A percentile compares a stretch with the other conserved stretches of the same genome.
These are phyloP conservation scores for Cercospora sesami DNA, from an alignment of 2,329 filamentous ascomycete species.

Conservation along the genomic window DNA sequence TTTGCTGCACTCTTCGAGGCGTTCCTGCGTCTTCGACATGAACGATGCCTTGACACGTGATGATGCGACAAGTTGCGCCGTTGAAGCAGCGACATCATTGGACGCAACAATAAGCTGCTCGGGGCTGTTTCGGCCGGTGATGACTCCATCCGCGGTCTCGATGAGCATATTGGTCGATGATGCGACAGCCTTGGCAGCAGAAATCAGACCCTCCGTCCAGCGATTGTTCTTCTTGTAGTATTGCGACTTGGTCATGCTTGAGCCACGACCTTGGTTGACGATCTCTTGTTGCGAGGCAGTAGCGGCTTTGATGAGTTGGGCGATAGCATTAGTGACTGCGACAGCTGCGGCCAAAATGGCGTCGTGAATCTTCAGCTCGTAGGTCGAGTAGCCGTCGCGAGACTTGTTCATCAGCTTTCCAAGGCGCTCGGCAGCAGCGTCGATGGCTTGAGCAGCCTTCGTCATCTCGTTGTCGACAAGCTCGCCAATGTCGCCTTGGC, in stretches of 20 bases:
- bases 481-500: constrained; percentile 83
- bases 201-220: constrained; percentile 97
- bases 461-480: constrained; percentile 87
- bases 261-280: constrained; percentile 86
- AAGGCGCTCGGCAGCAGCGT: constrained; percentile 83
- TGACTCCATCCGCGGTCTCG: constrained; percentile 94
- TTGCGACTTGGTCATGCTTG: constrained; percentile 70
- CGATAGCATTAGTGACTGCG: constrained; percentile 91
- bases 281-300: constrained; percentile 94
- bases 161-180: constrained; percentile 88
- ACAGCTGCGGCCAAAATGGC: constrained; percentile 90
- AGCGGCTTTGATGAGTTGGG: constrained; percentile 90
- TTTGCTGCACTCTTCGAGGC: constrained; percentile 85
- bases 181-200: constrained; percentile 93
- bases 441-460: constrained; percentile 93
- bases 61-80: constrained; percentile 92
- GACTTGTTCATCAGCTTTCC: constrained; percentile 94
- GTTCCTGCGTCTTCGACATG: constrained; percentile 96
- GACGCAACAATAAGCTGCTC: constrained; percentile 98
- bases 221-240: constrained; percentile 99
- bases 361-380: constrained; percentile 94
- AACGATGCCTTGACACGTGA: constrained; percentile 96
- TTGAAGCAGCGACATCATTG: constrained; percentile 94
- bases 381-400: constrained; percentile 91
- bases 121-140: constrained; percentile 85